A percentile compares a stretch with the other conserved stretches of the same genome.
These are phyloP conservation scores for Fusarium sp. DNA, from an alignment of 2,329 filamentous ascomycete species.

Conservation along the genomic window DNA sequence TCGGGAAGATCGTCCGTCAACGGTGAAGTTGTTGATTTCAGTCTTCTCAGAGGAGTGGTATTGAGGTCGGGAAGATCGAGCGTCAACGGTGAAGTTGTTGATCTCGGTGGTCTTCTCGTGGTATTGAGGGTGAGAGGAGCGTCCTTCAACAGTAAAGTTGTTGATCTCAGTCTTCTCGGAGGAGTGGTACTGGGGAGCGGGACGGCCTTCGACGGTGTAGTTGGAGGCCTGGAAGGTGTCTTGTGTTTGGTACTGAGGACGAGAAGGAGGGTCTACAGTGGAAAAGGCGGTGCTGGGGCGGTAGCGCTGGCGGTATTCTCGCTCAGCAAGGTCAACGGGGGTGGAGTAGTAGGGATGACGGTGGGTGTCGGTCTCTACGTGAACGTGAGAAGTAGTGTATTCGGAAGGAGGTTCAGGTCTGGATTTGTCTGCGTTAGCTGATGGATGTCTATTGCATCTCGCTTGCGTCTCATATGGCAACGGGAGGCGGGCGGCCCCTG, in stretches of 20 bases:
- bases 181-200: constrained; percentile 35
- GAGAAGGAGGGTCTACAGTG: constrained; percentile 50
- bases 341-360: constrained; percentile 61
- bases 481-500: constrained; percentile 42
- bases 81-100: constrained; percentile 35
- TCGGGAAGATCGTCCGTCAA: constrained; percentile 31
- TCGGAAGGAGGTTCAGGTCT: constrained; percentile 54
- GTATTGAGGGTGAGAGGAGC: constrained; percentile 24
- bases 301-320: constrained; percentile 73
- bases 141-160: constrained; percentile 48
- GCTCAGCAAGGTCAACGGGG: constrained; percentile 73
- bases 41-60: constrained; percentile 28
- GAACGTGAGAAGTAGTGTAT: constrained; percentile 69
- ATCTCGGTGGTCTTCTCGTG: constrained; percentile 31
- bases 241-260: constrained; percentile 48
- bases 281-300: constrained; percentile 59
- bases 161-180: constrained; percentile 43
- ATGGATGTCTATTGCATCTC: constrained; percentile 45
- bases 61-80: constrained; percentile 26
- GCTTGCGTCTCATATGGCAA: constrained; percentile 49
- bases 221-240: constrained; percentile 39
- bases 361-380: constrained; percentile 73
- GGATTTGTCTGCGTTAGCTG: constrained; percentile 47
- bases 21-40: constrained; percentile 30
- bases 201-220: constrained; percentile 41